Conservation (phyloP, 441 rosid genomes). For the Metrosideros polymorpha region DNA sequence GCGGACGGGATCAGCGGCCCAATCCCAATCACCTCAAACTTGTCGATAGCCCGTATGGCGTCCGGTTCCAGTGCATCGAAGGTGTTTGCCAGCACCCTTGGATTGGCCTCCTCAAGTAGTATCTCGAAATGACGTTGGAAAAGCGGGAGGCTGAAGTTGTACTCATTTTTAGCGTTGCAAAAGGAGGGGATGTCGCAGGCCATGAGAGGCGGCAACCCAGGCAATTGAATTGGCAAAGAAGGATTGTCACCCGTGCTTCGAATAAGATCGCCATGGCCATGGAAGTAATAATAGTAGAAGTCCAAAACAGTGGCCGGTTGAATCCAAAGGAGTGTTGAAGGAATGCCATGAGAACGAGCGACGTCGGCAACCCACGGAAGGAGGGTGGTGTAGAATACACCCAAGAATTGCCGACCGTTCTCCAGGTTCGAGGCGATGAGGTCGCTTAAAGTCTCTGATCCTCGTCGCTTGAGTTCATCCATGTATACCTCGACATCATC, state of each 20-base stretch:
- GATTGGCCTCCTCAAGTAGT: not conserved
- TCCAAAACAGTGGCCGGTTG: conserved; percentile 1
- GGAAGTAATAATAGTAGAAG: conserved; percentile 1
- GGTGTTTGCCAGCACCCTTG: not conserved
- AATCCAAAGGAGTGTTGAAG: conserved; percentile 1
- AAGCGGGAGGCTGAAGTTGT: not conserved
- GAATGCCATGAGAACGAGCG: not conserved
- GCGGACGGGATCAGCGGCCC: conserved; percentile 5
- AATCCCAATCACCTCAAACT: not conserved
- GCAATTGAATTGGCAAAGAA: not conserved
- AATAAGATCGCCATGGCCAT: not conserved
- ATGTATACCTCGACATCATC: not conserved
- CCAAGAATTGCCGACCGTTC: not conserved
- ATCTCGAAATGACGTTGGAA: not conserved
- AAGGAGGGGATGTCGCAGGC: not conserved
- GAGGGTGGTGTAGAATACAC: not conserved
- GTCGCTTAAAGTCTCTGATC: not conserved
- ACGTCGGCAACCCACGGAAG: conserved; percentile 4
- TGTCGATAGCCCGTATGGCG: not conserved
- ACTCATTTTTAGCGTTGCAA: not conserved
- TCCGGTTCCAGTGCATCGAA: not conserved
- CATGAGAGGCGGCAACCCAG: not conserved
- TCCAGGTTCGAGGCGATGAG: not conserved
- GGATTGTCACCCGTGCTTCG: not conserved
- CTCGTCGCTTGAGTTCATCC: not conserved